Conservation (phyloP, 1,139 yeast species). For the Candida anutae region DNA sequence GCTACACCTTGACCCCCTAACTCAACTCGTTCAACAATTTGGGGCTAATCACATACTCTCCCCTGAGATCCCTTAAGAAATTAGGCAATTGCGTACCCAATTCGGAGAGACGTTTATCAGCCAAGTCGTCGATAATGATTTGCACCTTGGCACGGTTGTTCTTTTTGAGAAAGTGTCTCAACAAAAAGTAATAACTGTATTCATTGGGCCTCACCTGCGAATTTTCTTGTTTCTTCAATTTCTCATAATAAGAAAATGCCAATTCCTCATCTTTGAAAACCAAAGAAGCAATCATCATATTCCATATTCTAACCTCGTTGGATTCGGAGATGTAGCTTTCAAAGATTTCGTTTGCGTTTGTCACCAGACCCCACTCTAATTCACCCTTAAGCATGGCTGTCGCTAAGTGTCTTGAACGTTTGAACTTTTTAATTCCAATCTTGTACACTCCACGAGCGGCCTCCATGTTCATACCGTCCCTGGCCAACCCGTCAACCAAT, state of each 20-base stretch:
- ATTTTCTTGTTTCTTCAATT: slow-evolving; percentile 16
- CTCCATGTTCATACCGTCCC: slow-evolving; percentile 36
- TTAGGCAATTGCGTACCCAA: slow-evolving; percentile 38
- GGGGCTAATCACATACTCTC: slow-evolving; percentile 6
- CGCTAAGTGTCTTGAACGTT: slow-evolving; percentile 35
- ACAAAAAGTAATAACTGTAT: slow-evolving; percentile 50
- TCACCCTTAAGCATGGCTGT: slow-evolving; percentile 57
- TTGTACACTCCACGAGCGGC: slow-evolving; percentile 49
- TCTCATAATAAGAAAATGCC: slow-evolving; percentile 34
- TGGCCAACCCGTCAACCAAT: slow-evolving; percentile 50
- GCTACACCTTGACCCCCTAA: background rate
- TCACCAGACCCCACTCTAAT: slow-evolving; percentile 40
- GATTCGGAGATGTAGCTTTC: slow-evolving; percentile 26
- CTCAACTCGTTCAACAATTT: slow-evolving; percentile 4
- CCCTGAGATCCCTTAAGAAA: slow-evolving; percentile 15
- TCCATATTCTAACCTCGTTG: slow-evolving; percentile 45
- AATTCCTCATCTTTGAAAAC: slow-evolving; percentile 26
- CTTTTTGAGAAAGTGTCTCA: slow-evolving; percentile 34
- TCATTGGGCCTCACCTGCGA: slow-evolving; percentile 37
- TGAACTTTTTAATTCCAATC: slow-evolving; percentile 24
- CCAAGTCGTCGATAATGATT: slow-evolving; percentile 29
- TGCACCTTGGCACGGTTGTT: slow-evolving; percentile 27
- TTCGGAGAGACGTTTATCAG: slow-evolving; percentile 14
- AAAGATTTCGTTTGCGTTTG: slow-evolving; percentile 43
- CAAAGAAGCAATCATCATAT: slow-evolving; percentile 49